These are phyloP conservation scores for Anastatica hierochuntica DNA, from an alignment of 345 rosid species.

Conservation along the genomic window DNA sequence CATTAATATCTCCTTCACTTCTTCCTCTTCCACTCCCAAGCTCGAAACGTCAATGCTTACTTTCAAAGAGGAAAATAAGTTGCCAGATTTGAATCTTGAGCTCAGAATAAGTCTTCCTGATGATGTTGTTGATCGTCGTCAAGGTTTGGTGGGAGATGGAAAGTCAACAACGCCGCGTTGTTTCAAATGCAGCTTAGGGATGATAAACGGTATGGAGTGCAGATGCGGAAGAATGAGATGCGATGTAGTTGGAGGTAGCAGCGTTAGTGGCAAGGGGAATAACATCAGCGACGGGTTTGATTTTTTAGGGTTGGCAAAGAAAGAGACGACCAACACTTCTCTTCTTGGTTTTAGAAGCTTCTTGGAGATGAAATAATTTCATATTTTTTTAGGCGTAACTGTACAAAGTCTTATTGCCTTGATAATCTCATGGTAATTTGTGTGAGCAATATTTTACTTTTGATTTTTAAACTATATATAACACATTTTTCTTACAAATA, in stretches of 20 bases:
- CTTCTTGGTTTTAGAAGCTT: constrained; percentile 61
- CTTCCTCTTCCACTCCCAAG: constrained; percentile 11
- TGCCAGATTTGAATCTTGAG: constrained; percentile 88
- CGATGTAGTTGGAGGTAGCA: constrained; percentile 19
- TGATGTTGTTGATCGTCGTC: no score
- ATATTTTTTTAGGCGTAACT: constrained; percentile 10
- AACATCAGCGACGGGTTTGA: constrained; percentile 40
- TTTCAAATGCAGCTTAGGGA: constrained; percentile 54
- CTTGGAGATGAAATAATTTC: constrained; percentile 57
- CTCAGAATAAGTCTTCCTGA: constrained; percentile 83
- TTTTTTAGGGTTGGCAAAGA: constrained; percentile 60
- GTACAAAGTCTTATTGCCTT: constrained; percentile 19
- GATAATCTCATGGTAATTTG: background rate
- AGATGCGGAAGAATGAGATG: constrained; percentile 29
- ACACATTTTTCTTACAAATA: no score
- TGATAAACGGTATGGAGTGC: constrained; percentile 52
- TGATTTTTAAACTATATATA: no score
- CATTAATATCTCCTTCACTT: constrained; percentile 24
- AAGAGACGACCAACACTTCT: constrained; percentile 26
- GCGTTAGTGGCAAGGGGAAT: constrained; percentile 6
- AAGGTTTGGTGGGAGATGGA: constrained; percentile 17
- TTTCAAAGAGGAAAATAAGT: constrained; percentile 36
- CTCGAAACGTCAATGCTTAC: constrained; percentile 21
- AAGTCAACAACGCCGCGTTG: constrained; percentile 29
- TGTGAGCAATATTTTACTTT: no score